Conservation (phyloP, 2,329 filamentous ascomycete species). For the Lecanosticta acicola region DNA sequence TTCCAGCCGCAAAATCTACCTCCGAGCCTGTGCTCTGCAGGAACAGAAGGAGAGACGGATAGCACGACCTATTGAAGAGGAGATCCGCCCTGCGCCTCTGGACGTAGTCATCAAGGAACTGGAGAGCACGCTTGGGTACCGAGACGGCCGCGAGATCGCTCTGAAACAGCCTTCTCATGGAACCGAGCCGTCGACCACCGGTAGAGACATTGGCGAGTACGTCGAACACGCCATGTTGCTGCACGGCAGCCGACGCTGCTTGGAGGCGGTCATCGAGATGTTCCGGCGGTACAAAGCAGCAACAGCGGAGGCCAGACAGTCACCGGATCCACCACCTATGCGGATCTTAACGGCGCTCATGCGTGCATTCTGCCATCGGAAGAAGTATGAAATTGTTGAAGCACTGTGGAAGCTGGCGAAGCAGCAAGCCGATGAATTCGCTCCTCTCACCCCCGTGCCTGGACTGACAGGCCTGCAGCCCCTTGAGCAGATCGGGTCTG, state of each 20-base stretch:
- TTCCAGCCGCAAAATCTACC: slow-evolving; percentile 40
- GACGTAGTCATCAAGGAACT: slow-evolving; percentile 16
- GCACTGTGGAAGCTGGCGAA: slow-evolving; percentile 62
- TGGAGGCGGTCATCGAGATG: slow-evolving; percentile 49
- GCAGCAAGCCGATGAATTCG: slow-evolving; percentile 42
- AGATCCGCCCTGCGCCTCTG: slow-evolving; percentile 33
- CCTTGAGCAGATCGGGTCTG: too few relatives aligned
- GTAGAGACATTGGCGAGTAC: slow-evolving; percentile 37
- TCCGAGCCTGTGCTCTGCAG: slow-evolving; percentile 31
- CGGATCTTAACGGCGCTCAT: slow-evolving; percentile 61
- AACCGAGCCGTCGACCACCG: slow-evolving; percentile 8
- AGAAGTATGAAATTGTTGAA: slow-evolving; percentile 56
- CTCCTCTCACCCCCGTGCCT: slow-evolving; percentile 2
- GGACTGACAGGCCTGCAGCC: too few relatives aligned
- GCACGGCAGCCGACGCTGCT: slow-evolving; percentile 45
- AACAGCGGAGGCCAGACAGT: slow-evolving; percentile 3
- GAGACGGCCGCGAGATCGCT: slow-evolving; percentile 3
- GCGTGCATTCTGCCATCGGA: slow-evolving; percentile 55
- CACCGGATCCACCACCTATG: slow-evolving; percentile 13
- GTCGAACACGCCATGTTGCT: slow-evolving; percentile 53
- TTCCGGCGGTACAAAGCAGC: slow-evolving; percentile 47
- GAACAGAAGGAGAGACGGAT: slow-evolving; percentile 38
- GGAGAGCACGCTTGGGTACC: neutral
- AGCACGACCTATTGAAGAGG: slow-evolving; percentile 29
- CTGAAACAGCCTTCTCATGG: slow-evolving; percentile 7